These are phyloP conservation scores for Ilex paraguariensis DNA, from an alignment of 305 asterid genomes.

Conservation along the genomic window DNA sequence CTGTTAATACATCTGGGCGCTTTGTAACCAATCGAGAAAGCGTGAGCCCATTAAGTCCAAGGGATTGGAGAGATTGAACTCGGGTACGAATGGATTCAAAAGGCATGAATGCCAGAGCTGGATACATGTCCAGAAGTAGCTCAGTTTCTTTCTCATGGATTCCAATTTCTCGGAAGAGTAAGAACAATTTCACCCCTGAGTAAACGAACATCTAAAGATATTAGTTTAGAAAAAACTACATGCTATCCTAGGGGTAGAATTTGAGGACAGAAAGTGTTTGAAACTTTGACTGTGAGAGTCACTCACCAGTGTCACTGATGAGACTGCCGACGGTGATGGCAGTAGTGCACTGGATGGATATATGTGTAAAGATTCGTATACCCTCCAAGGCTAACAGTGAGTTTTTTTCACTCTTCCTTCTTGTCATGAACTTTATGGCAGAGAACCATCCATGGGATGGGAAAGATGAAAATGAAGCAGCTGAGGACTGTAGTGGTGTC, in stretches of 20 bases:
- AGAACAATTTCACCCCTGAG: constrained; percentile 44
- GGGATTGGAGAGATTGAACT: constrained; percentile 40
- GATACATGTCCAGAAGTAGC: constrained; percentile 38
- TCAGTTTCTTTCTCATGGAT: constrained; percentile 51
- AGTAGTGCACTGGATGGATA: too few relatives aligned
- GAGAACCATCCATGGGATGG: too few relatives aligned
- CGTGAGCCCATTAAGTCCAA: constrained; percentile 48
- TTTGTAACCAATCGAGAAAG: constrained; percentile 51
- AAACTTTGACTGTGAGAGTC: constrained; percentile 8
- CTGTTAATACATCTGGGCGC: constrained; percentile 55
- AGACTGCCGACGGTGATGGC: too few relatives aligned
- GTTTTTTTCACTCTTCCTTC: too few relatives aligned
- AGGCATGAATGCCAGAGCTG: constrained; percentile 34
- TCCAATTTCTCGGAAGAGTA: constrained; percentile 64
- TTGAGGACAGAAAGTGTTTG: constrained; percentile 1
- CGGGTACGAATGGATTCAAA: constrained; percentile 45
- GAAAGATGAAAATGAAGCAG: too few relatives aligned
- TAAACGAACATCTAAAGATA: not conserved
- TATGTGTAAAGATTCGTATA: too few relatives aligned
- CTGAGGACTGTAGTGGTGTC: too few relatives aligned
- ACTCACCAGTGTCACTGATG: constrained; percentile 12
- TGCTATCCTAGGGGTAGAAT: too few relatives aligned
- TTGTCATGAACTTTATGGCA: too few relatives aligned
- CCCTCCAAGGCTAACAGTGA: too few relatives aligned
- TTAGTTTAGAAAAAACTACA: not conserved